A percentile compares a stretch with the other conserved stretches of the same genome.
Evolutionary conservation across 805 yeast genomes (phyloP).

Genomic region (Tetrapisispora iriomotensis): DNA sequence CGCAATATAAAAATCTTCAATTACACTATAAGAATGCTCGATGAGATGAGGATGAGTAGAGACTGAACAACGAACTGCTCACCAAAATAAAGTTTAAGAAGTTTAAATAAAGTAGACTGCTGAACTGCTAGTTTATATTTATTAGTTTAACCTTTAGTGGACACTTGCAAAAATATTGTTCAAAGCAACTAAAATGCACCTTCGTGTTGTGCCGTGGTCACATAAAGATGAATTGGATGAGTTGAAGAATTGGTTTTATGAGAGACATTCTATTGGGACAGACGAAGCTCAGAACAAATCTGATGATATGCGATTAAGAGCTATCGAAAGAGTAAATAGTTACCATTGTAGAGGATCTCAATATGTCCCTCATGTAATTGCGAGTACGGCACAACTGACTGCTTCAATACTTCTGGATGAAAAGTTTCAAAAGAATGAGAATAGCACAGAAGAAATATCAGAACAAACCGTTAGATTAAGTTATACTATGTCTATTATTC

Average conservation of each 20-base stretch:
- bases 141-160: too few relatives aligned
- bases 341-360: constrained; percentile 45
- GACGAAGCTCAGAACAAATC: not conserved
- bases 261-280: constrained; percentile 16
- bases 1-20: too few relatives aligned
- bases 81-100: too few relatives aligned
- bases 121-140: too few relatives aligned
- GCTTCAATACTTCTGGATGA: constrained; percentile 40
- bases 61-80: too few relatives aligned
- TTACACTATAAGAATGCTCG: too few relatives aligned
- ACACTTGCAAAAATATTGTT: not conserved
- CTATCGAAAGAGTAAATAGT: constrained; percentile 43
- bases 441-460: constrained; percentile 17
- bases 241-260: constrained; percentile 46
- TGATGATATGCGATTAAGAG: constrained; percentile 30
- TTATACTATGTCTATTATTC: constrained; percentile 64
- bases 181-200: constrained; percentile 9
- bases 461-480: constrained; percentile 34
- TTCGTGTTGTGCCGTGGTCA: constrained; percentile 33
- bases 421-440: constrained; percentile 13
- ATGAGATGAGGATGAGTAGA: too few relatives aligned
- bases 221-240: constrained; percentile 34
- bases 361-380: constrained; percentile 61
- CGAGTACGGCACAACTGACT: constrained; percentile 50
- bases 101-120: too few relatives aligned